A percentile compares a stretch with the other conserved stretches of the same genome.
Conservation (phyloP, 2,329 filamentous ascomycete genomes). For the Talaromyces sp. region DNA sequence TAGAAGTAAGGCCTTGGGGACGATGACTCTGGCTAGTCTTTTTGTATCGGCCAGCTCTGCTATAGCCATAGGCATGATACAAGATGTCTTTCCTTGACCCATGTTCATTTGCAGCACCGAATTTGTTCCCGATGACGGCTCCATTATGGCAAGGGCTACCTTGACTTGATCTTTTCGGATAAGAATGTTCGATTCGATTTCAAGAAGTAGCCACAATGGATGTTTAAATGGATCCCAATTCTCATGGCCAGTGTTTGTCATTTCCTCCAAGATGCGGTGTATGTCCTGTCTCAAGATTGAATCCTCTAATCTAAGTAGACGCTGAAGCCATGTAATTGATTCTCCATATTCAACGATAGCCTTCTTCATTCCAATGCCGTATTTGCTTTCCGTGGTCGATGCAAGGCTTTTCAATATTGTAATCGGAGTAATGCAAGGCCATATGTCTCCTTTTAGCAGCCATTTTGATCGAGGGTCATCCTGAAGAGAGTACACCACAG, state of each 20-base stretch:
- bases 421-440: constrained; percentile 35
- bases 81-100: constrained; percentile 59
- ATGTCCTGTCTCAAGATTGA: constrained; percentile 23
- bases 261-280: constrained; percentile 38
- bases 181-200: constrained; percentile 59
- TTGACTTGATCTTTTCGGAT: constrained; percentile 57
- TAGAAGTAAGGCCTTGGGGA: constrained; percentile 54
- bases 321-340: constrained; percentile 37
- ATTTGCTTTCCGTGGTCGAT: constrained; percentile 19
- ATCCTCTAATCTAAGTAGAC: constrained; percentile 38
- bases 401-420: constrained; percentile 41
- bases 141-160: constrained; percentile 56
- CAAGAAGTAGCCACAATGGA: constrained; percentile 60
- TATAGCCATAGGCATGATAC: constrained; percentile 63
- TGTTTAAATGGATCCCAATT: constrained; percentile 51
- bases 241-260: constrained; percentile 44
- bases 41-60: constrained; percentile 46
- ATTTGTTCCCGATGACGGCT: constrained; percentile 47
- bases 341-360: constrained; percentile 35
- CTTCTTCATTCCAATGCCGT: constrained; percentile 31
- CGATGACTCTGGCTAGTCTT: constrained; percentile 51
- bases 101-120: constrained; percentile 63
- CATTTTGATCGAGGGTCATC: background rate
- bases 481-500: background rate
- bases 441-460: constrained; percentile 20